A percentile compares a stretch with the other conserved stretches of the same genome.
These are phyloP conservation scores for Phtheirospermum japonicum DNA, from an alignment of 257 asterid species.

Conservation along the genomic window DNA sequence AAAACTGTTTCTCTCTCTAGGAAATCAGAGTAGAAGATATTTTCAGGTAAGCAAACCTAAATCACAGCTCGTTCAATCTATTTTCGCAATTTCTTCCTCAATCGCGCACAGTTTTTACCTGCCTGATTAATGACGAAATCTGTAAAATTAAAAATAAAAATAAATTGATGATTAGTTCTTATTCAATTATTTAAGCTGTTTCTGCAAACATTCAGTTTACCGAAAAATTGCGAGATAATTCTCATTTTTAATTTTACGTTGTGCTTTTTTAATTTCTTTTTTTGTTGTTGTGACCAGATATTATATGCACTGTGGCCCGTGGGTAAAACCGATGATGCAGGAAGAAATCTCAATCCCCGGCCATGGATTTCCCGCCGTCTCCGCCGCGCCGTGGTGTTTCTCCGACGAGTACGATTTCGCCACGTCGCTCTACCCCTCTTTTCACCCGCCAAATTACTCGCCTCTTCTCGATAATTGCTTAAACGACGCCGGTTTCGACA, in stretches of 20 bases:
- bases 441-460: conserved; percentile 29
- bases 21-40: too few species aligned
- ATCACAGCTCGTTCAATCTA: conserved; percentile 8
- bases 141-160: neutral
- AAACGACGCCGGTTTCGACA: conserved; percentile 26
- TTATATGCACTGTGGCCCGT: conserved; percentile 2
- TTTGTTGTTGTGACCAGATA: neutral
- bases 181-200: neutral
- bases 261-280: neutral
- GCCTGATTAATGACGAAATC: conserved; percentile 4
- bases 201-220: too few species aligned
- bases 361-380: conserved; percentile 23
- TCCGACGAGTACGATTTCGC: conserved; percentile 29
- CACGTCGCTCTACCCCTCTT: conserved; percentile 31
- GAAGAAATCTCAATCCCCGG: conserved; percentile 35
- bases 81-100: neutral
- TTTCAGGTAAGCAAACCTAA: conserved; percentile 29
- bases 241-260: too few species aligned
- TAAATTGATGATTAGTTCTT: conserved; percentile 3
- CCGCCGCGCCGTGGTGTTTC: conserved; percentile 24
- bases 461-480: conserved; percentile 27
- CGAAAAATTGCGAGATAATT: too few species aligned
- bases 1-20: neutral
- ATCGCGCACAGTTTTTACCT: neutral
- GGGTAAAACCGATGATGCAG: conserved; percentile 38